Percentiles rank a stretch among this genome's conserved stretches.
Evolutionary conservation across 2,329 filamentous ascomycete genomes (phyloP).

Genomic region (Mollisia scopiformis): DNA sequence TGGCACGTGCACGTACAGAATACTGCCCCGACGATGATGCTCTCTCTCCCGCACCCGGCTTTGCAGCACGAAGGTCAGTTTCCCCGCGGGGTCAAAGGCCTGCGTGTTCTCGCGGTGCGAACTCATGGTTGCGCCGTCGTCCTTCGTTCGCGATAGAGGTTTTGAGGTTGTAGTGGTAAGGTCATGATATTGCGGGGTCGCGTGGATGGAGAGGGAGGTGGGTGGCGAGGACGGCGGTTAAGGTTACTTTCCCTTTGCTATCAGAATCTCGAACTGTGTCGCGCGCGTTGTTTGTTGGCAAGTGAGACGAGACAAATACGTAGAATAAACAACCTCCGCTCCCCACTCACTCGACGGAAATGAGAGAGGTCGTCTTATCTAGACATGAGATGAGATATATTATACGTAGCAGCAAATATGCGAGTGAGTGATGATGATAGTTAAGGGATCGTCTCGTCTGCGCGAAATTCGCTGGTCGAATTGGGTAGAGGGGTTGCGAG

Average conservation of each 20-base stretch:
- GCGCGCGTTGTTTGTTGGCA: background rate
- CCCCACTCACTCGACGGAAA: background rate
- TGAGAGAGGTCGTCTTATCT: background rate
- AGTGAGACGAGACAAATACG: background rate
- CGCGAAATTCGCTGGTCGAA: background rate
- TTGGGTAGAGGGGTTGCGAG: too few relatives aligned
- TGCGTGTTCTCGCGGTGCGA: conserved; percentile 6
- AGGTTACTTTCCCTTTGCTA: background rate
- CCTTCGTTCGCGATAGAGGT: background rate
- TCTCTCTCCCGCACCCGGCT: conserved; percentile 13
- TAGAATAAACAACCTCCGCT: background rate
- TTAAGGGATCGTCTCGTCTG: too few relatives aligned
- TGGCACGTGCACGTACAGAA: conserved; percentile 12
- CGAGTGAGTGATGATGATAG: too few relatives aligned
- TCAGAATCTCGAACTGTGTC: background rate
- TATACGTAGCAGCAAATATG: too few relatives aligned
- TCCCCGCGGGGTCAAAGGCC: conserved; percentile 10
- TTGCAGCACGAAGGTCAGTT: conserved; percentile 17
- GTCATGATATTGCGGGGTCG: background rate
- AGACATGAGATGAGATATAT: background rate
- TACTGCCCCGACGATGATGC: conserved; percentile 9
- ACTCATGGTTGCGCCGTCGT: background rate
- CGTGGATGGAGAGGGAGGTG: background rate
- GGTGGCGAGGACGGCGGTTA: background rate
- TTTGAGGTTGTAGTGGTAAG: background rate